Percentiles rank a stretch among this genome's conserved stretches.
These are phyloP conservation scores for Cryptococcus floricola DNA, from an alignment of 1,284 basidiomycete genomes.

Conservation along the genomic window DNA sequence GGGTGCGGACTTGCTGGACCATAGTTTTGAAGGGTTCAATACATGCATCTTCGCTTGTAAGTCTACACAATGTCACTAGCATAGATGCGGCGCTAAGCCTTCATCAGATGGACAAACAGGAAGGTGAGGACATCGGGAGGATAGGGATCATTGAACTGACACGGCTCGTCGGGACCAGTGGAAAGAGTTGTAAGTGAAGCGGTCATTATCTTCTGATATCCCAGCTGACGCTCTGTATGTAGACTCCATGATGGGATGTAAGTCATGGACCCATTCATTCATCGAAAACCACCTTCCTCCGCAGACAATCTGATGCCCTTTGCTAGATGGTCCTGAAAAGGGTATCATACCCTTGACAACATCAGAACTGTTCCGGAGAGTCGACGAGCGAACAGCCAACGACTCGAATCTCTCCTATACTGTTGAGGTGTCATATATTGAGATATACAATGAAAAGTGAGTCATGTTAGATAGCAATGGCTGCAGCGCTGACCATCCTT, in stretches of 20 bases:
- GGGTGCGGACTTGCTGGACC: conserved; percentile 89
- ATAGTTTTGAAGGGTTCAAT: conserved; percentile 95
- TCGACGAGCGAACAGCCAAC: conserved; percentile 60
- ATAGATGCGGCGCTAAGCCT: conserved; percentile 6
- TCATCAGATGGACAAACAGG: conserved; percentile 46
- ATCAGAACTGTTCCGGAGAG: conserved; percentile 82
- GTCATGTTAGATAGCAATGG: not conserved
- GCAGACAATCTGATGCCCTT: conserved; percentile 11
- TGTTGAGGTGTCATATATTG: conserved; percentile 94
- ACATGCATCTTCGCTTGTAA: conserved; percentile 94
- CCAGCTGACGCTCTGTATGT: conserved; percentile 18
- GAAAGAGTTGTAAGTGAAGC: conserved; percentile 43
- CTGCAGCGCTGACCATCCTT: conserved; percentile 3
- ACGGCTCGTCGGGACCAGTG: conserved; percentile 18
- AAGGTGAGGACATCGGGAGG: conserved; percentile 24
- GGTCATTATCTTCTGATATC: not conserved
- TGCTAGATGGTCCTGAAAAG: conserved; percentile 84
- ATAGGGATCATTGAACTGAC: conserved; percentile 11
- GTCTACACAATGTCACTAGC: conserved; percentile 47
- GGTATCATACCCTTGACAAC: conserved; percentile 97
- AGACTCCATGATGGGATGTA: conserved; percentile 95
- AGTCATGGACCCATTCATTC: conserved; percentile 45
- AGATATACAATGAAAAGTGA: conserved; percentile 95
- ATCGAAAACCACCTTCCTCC: not conserved
- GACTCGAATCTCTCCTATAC: conserved; percentile 75